A percentile compares a stretch with the other conserved stretches of the same genome.
phyloP scores from a whole-genome alignment of 129 eudicot species.

The Arctium minus region DNA sequence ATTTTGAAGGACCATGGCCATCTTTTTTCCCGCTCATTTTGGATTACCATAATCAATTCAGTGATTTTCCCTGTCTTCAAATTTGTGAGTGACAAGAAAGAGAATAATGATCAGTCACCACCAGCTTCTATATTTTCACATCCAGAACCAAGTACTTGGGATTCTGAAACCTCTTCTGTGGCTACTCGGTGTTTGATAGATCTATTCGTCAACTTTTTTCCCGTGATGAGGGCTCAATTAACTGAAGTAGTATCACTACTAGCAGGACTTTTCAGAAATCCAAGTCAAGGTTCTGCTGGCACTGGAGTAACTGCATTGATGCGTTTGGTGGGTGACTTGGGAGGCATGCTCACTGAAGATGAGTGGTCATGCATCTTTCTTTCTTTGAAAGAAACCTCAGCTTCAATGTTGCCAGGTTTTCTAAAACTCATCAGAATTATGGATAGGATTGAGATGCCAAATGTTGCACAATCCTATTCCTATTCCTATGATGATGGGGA shows the following conservation, averaged over 20 bases:
- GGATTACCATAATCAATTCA: conserved; percentile 57
- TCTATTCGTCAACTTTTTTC: conserved; percentile 61
- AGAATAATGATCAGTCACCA: conserved; percentile 32
- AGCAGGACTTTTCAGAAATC: conserved; percentile 52
- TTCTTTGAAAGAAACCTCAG: conserved; percentile 60
- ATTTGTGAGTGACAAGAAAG: conserved; percentile 39
- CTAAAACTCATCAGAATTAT: conserved; percentile 58
- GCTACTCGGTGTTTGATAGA: conserved; percentile 82
- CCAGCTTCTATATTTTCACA: conserved; percentile 25
- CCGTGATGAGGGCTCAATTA: conserved; percentile 59
- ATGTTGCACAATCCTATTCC: conserved; percentile 28
- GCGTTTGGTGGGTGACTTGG: conserved; percentile 66
- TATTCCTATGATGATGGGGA: conserved; percentile 31
- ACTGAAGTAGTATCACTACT: conserved; percentile 53
- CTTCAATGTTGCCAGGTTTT: conserved; percentile 58
- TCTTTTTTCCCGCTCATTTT: conserved; percentile 76
- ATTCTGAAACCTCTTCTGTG: conserved; percentile 77
- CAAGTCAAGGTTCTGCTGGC: conserved; percentile 73
- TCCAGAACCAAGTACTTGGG: conserved; percentile 55
- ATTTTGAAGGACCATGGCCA: conserved; percentile 96
- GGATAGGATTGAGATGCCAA: conserved; percentile 62
- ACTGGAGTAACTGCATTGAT: conserved; percentile 78
- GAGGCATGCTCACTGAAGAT: conserved; percentile 64
- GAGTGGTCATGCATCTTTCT: conserved; percentile 77
- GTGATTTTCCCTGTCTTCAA: conserved; percentile 74